Conservation (phyloP, 805 yeast genomes). For the Barnettozyma siamensis region DNA sequence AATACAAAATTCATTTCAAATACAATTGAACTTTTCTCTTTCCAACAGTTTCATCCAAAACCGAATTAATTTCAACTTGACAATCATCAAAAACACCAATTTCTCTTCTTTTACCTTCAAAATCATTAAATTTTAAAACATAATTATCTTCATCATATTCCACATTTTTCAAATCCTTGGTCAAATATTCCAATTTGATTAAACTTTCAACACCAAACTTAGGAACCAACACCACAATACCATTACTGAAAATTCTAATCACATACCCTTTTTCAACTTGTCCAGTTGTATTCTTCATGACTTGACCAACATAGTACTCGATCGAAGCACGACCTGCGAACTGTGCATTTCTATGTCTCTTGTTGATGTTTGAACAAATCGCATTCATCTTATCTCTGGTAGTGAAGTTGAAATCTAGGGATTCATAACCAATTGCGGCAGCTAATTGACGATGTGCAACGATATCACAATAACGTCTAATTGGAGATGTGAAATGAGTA, state of each 20-base stretch:
- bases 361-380: constrained; percentile 84
- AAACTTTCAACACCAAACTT: constrained; percentile 94
- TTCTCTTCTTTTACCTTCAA: constrained; percentile 39
- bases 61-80: constrained; percentile 73
- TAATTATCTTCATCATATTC: constrained; percentile 74
- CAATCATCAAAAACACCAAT: constrained; percentile 81
- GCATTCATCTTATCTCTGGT: constrained; percentile 87
- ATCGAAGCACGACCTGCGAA: constrained; percentile 98
- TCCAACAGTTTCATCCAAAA: constrained; percentile 81
- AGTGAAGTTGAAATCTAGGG: constrained; percentile 72
- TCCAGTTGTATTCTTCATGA: constrained; percentile 56
- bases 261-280: constrained; percentile 84
- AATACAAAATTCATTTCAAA: constrained; percentile 33
- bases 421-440: constrained; percentile 95
- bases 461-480: constrained; percentile 95
- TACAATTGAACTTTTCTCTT: constrained; percentile 84
- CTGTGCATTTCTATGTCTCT: constrained; percentile 95
- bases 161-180: constrained; percentile 57
- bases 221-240: constrained; percentile 91
- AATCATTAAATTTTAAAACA: constrained; percentile 53
- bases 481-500: constrained; percentile 98
- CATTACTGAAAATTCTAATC: constrained; percentile 88
- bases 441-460: constrained; percentile 97
- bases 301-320: constrained; percentile 97
- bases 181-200: constrained; percentile 70